Evolutionary conservation across 1,284 basidiomycete species (phyloP).

Genomic region (Volvariella surrecta): DNA sequence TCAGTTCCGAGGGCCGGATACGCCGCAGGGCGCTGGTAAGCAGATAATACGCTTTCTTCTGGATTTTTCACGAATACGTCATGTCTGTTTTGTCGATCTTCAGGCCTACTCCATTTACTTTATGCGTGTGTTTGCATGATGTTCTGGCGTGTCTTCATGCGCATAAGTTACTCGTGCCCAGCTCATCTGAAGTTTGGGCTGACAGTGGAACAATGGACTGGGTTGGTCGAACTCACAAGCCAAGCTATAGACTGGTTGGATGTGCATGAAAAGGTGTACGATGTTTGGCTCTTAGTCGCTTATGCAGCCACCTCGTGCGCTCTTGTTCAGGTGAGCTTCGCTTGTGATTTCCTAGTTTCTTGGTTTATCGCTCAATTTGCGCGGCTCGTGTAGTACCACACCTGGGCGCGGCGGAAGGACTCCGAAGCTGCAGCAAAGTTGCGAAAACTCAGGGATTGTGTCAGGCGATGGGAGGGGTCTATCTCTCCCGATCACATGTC

Average conservation of each 20-base stretch:
- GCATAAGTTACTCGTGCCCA: constrained; percentile 83
- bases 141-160: constrained; percentile 93
- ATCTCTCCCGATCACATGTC: constrained; percentile 85
- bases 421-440: constrained; percentile 66
- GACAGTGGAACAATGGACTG: constrained; percentile 73
- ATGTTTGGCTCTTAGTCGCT: constrained; percentile 79
- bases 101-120: constrained; percentile 78
- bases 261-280: constrained; percentile 71
- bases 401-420: constrained; percentile 82
- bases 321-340: constrained; percentile 71
- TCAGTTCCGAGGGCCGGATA: constrained; percentile 63
- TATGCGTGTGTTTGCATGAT: constrained; percentile 86
- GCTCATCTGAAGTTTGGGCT: constrained; percentile 79
- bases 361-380: constrained; percentile 7
- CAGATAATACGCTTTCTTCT: constrained; percentile 10
- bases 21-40: constrained; percentile 55
- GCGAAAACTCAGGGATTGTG: constrained; percentile 73
- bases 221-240: constrained; percentile 63
- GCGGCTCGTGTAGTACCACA: constrained; percentile 64
- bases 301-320: constrained; percentile 90
- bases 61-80: constrained; percentile 1
- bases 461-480: constrained; percentile 76
- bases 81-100: background rate
- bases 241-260: constrained; percentile 89
- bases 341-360: constrained; percentile 3